Percentiles rank a stretch among this genome's conserved stretches.
Evolutionary conservation across 108 stramenopile genomes (phyloP).

Genomic region (Nitzschia sp.): DNA sequence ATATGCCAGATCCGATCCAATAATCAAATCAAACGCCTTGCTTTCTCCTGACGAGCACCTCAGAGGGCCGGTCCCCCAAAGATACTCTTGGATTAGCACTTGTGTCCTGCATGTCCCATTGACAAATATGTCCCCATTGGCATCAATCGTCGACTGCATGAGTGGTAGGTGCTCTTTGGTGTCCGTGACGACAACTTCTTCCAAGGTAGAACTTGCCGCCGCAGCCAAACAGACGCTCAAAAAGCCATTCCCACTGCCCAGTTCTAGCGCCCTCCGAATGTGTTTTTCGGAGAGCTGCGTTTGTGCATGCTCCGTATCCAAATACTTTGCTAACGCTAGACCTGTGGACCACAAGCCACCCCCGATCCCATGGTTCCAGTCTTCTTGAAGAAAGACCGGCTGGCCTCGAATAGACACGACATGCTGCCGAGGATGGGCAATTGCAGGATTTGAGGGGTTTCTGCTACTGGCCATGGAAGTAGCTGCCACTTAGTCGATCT

Average conservation of each 20-base stretch:
- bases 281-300: constrained; percentile 12
- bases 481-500: too few relatives aligned
- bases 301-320: constrained; percentile 31
- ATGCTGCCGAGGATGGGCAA: too few relatives aligned
- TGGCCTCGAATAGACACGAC: constrained; percentile 44
- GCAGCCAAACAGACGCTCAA: constrained; percentile 68
- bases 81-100: constrained; percentile 28
- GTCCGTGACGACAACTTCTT: constrained; percentile 66
- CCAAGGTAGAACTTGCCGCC: constrained; percentile 1
- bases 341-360: constrained; percentile 86
- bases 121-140: constrained; percentile 22
- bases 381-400: constrained; percentile 65
- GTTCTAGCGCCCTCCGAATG: constrained; percentile 49
- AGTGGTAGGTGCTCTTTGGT: constrained; percentile 64
- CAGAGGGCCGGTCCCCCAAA: constrained; percentile 27
- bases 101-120: neutral
- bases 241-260: constrained; percentile 86
- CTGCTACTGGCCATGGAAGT: too few relatives aligned
- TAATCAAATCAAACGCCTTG: constrained; percentile 73
- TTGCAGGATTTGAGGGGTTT: too few relatives aligned
- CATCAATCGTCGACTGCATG: constrained; percentile 36
- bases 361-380: constrained; percentile 81
- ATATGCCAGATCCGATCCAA: constrained; percentile 87
- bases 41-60: constrained; percentile 7
- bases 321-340: constrained; percentile 69